phyloP scores from a whole-genome alignment of 2,329 filamentous ascomycete genomes.

The Paecilomyces fulvus region DNA sequence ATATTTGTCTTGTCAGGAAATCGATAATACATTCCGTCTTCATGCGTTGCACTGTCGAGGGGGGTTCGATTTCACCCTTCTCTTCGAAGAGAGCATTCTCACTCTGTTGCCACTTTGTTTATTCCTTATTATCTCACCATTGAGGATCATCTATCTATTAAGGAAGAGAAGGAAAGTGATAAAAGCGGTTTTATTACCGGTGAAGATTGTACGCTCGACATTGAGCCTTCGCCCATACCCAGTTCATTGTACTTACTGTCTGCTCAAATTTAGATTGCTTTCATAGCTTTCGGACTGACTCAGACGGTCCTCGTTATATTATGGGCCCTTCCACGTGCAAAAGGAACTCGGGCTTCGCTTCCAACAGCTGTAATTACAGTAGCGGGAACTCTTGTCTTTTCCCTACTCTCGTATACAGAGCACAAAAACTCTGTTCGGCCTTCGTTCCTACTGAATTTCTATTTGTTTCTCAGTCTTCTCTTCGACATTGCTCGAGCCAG shows the following conservation, averaged over 20 bases:
- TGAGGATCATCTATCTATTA: slow-evolving; percentile 28
- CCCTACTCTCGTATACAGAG: slow-evolving; percentile 39
- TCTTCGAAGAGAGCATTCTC: slow-evolving; percentile 39
- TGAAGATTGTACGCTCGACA: slow-evolving; percentile 28
- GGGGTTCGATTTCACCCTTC: slow-evolving; percentile 37
- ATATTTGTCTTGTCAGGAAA: slow-evolving; percentile 18
- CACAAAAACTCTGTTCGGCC: slow-evolving; percentile 39
- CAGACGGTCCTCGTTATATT: slow-evolving; percentile 31
- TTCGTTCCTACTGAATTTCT: slow-evolving; percentile 41
- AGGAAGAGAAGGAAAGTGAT: slow-evolving; percentile 28
- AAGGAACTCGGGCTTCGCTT: slow-evolving; percentile 27
- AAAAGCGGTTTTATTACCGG: slow-evolving; percentile 18
- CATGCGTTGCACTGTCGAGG: slow-evolving; percentile 27
- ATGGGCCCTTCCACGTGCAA: slow-evolving; percentile 24
- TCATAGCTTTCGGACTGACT: slow-evolving; percentile 23
- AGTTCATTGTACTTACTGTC: slow-evolving; percentile 3
- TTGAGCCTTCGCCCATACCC: neutral
- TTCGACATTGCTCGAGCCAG: slow-evolving; percentile 40
- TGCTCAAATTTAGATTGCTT: slow-evolving; percentile 16
- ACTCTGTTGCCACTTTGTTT: slow-evolving; percentile 28
- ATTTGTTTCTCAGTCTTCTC: slow-evolving; percentile 37
- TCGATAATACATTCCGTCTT: slow-evolving; percentile 28
- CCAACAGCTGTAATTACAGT: slow-evolving; percentile 23
- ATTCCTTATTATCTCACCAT: slow-evolving; percentile 24
- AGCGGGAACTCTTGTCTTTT: slow-evolving; percentile 22